Evolutionary conservation across 257 asterid genomes (phyloP), one percentile per base, ranked within the genome.

Genomic region (Primulina eburnea): DNA sequence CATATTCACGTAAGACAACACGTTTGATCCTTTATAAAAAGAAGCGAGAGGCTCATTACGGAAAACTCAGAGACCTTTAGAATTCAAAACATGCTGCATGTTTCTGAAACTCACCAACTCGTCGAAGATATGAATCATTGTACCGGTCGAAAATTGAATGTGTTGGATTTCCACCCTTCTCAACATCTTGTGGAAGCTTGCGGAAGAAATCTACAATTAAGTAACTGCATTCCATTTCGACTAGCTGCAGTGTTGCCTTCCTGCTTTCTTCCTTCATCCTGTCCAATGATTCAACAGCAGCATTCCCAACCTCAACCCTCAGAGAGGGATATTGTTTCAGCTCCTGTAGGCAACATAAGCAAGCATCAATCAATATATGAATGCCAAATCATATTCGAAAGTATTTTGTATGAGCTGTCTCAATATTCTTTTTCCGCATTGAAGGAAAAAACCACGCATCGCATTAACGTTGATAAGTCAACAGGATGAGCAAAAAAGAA

Each of bases 91-190:
- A 8, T 7, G 62, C 21, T 20, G 14, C 10, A 5, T 26, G 4
- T 21, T 37, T 38, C n/a, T 8, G 17, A 40, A 43, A 74, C 88
- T 81, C 70, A 89, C 96, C 96, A 35, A 89, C 76, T 75, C 95
- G 74, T 43, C 95, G 80, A 21, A 89, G 92, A 74, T 89, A 87
- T 7, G 92, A 72, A 71, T 89, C 95, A 11, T 85, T 82, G 47
- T 89, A 89, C 70, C 96, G 70, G 33, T 89, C 96, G 33, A 89
- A 87, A 62, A 85, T 82, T 4, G 96, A 87, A 69, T 85, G 89
- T 17, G 96, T 81, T 21, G 96, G 94, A 77, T 87, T 89, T 71
- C 95, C 96, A 65, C 92, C 95, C 83, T 87, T 89, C 85, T 89
- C 95, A 1, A 81, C 78, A 74, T 89, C 96, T 78, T 87, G 96